Evolutionary conservation across 2,329 filamentous ascomycete species (phyloP).

Genomic region (Trichoderma koningii): DNA sequence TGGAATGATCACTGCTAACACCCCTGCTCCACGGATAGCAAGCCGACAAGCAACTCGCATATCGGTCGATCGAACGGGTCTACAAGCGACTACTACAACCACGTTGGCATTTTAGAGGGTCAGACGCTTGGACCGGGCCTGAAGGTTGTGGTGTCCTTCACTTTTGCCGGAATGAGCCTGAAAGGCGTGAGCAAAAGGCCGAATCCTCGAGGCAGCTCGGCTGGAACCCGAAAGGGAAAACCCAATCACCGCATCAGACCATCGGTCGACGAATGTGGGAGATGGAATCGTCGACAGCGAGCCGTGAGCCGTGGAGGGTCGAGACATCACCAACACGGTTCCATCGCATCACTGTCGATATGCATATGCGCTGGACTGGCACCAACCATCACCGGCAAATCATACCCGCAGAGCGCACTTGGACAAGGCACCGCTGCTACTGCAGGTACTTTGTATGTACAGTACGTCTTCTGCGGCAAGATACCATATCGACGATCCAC

Average conservation of each 20-base stretch:
- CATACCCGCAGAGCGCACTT: background rate
- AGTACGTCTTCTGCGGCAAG: conserved; percentile 1
- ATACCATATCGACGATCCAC: conserved; percentile 9
- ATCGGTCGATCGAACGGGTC: conserved; percentile 8
- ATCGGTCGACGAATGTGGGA: background rate
- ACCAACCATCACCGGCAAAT: conserved; percentile 13
- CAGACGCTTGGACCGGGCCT: background rate
- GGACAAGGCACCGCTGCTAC: background rate
- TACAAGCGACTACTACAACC: background rate
- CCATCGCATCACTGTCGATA: conserved; percentile 8
- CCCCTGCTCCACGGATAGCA: background rate
- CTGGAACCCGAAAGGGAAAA: background rate
- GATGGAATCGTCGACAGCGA: background rate
- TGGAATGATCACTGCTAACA: background rate
- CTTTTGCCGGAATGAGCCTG: conserved; percentile 6
- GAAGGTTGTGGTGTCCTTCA: background rate
- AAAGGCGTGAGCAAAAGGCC: background rate
- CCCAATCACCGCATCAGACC: background rate
- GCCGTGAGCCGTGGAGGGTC: background rate
- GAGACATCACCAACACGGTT: conserved; percentile 6
- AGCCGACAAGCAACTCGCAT: conserved; percentile 2
- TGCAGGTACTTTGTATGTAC: background rate
- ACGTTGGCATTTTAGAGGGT: background rate
- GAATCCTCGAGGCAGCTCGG: background rate
- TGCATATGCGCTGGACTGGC: conserved; percentile 5